These are phyloP conservation scores for Pythium rhizo-oryzae DNA, from an alignment of 352 stramenopile genomes.

Conservation along the genomic window DNA sequence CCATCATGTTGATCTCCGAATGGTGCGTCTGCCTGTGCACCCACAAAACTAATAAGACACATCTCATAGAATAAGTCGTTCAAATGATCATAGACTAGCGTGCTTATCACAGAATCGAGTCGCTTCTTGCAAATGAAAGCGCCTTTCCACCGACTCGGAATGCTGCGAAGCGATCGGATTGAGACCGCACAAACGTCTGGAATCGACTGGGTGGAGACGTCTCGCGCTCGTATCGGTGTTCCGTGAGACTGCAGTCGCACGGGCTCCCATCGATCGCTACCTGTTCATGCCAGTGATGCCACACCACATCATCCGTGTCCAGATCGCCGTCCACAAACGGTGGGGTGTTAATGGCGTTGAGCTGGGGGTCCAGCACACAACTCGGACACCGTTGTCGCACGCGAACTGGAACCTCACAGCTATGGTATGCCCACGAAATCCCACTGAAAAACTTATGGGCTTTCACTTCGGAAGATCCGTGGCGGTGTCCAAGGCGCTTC, in stretches of 20 bases:
- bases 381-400: not conserved
- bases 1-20: not conserved
- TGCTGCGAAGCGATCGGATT: constrained; percentile 4
- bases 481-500: constrained; percentile 32
- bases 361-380: not conserved
- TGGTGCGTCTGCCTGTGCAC: not conserved
- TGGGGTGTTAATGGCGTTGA: not conserved
- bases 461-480: constrained; percentile 38
- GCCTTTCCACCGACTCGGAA: constrained; percentile 1
- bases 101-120: not conserved
- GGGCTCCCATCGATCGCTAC: too few relatives aligned
- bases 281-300: not conserved
- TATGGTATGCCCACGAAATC: constrained; percentile 34
- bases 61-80: too few relatives aligned
- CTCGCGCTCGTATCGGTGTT: not conserved
- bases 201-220: not conserved
- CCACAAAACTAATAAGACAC: not conserved
- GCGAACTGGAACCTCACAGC: constrained; percentile 14
- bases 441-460: constrained; percentile 36
- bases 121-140: not conserved
- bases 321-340: not conserved
- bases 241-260: not conserved
- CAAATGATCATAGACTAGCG: not conserved
- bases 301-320: not conserved
- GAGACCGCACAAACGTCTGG: not conserved